These are phyloP conservation scores for Hypoxylon sp. DNA, from an alignment of 2,329 filamentous ascomycete genomes.

Conservation along the genomic window DNA sequence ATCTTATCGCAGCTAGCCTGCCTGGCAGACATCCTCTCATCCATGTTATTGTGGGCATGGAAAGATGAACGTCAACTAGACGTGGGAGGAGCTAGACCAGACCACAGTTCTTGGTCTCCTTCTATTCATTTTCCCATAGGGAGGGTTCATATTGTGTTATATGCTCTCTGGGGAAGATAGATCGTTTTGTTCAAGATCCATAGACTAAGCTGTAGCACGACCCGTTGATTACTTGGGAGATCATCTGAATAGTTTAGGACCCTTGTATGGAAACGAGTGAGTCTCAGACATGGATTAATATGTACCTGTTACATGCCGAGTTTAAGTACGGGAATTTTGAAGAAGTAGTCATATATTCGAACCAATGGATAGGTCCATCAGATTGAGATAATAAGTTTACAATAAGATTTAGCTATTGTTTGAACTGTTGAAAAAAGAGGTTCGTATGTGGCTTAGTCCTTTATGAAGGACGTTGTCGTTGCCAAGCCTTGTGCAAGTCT, in stretches of 20 bases:
- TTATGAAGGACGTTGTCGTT: not conserved
- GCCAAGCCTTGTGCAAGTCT: constrained; percentile 1
- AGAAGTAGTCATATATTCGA: not conserved
- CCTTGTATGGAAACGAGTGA: not conserved
- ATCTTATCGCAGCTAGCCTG: not conserved
- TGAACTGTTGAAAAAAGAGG: not conserved
- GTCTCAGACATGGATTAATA: no score
- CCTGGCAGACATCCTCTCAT: not conserved
- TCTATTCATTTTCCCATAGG: not conserved
- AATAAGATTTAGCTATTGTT: not conserved
- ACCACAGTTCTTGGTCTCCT: not conserved
- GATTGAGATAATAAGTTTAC: not conserved
- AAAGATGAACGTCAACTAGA: not conserved
- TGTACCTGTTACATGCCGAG: not conserved
- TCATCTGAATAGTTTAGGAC: not conserved
- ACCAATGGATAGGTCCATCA: not conserved
- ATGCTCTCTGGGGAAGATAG: not conserved
- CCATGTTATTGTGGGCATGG: not conserved
- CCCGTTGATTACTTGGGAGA: not conserved
- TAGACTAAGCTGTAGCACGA: not conserved
- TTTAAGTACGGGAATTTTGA: not conserved
- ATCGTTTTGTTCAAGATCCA: not conserved
- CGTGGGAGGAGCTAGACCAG: not conserved
- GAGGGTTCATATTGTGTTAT: not conserved
- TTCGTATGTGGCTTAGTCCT: not conserved